Base-by-base conservation (phyloP, 768 basidiomycete species). In the Krasilnikovozyma curviuscula region DNA sequence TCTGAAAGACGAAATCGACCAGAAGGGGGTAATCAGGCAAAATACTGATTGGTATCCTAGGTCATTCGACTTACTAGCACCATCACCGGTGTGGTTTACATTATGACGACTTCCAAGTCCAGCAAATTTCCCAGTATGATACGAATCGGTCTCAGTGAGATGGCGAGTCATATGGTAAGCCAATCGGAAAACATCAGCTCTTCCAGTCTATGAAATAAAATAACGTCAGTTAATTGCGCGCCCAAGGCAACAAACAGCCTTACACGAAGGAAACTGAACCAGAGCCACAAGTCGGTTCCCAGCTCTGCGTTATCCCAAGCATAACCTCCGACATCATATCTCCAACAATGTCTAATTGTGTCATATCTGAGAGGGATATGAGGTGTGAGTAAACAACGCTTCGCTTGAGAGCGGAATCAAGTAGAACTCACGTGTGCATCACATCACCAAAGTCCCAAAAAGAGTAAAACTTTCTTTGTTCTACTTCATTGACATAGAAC, bases 221-320 rank as follows among this genome's bases (percentile, higher is more conserved):
- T n/a, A n/a, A n/a, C n/a, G n/a, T n/a, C n/a, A n/a, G n/a, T n/a
- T n/a, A n/a, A n/a, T n/a, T n/a, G n/a, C n/a, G n/a, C n/a, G n/a
- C n/a, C n/a, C n/a, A n/a, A n/a, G n/a, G n/a, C n/a, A n/a, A n/a
- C n/a, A n/a, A n/a, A n/a, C n/a, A n/a, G n/a, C n/a, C n/a, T n/a
- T n/a, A n/a, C n/a, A n/a, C 45, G 45, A 2, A 46, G 14, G 35
- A 38, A 37, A 3, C 34, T 14, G 14, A 35, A 16, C 45, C 45
- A 46, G 24, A 46, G 34, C 45, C 45, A 46, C 27, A 46, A 37
- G 34, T 46, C 45, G 4, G 45, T 46, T 34, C 45, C 29, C 33
- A 32, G 44, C 44, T 31, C 28, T 12, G 44, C 43, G 43, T 44
- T 44, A 19, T 44, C 43, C 43, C 31, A 29, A 7, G 28, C 12